A percentile compares a stretch with the other conserved stretches of the same genome.
phyloP scores from a whole-genome alignment of 192 early-diverging fungal genomes.

The Coemansia brasiliensis region DNA sequence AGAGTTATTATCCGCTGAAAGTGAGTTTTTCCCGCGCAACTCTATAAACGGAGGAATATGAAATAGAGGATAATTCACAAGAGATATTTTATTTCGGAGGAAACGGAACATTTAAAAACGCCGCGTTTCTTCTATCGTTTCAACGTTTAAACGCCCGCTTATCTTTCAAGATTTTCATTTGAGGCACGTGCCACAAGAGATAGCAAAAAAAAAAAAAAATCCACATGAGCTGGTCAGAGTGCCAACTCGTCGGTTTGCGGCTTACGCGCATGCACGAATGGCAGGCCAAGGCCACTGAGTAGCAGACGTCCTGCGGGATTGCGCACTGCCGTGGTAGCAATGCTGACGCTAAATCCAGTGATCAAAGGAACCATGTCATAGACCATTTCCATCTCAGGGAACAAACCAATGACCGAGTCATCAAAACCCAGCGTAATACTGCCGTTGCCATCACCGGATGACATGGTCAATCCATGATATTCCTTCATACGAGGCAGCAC shows the following conservation, averaged over 20 bases:
- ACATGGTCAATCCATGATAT: constrained; percentile 76
- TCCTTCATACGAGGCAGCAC: constrained; percentile 93
- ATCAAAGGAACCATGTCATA: constrained; percentile 92
- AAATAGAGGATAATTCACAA: constrained; percentile 1
- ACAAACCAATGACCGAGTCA: constrained; percentile 78
- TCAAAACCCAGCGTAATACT: constrained; percentile 85
- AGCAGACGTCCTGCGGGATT: constrained; percentile 78
- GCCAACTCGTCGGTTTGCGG: constrained; percentile 25
- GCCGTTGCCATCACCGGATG: constrained; percentile 77
- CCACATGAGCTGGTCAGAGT: constrained; percentile 1
- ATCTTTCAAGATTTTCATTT: background rate
- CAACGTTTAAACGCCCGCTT: background rate
- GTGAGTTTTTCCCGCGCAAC: constrained; percentile 3
- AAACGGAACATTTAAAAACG: constrained; percentile 10
- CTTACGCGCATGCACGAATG: constrained; percentile 63
- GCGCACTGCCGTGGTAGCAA: constrained; percentile 78
- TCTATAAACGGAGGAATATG: constrained; percentile 4
- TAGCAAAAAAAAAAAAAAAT: too few relatives aligned
- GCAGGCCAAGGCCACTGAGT: constrained; percentile 87
- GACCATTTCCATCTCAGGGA: constrained; percentile 95
- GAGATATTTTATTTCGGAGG: constrained; percentile 3
- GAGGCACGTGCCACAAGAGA: constrained; percentile 7
- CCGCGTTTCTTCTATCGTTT: background rate
- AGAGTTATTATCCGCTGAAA: background rate
- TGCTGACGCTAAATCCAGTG: constrained; percentile 83